These are phyloP conservation scores for Opeltia flavorubescens DNA, from an alignment of 495 filamentous ascomycete species.

Conservation along the genomic window DNA sequence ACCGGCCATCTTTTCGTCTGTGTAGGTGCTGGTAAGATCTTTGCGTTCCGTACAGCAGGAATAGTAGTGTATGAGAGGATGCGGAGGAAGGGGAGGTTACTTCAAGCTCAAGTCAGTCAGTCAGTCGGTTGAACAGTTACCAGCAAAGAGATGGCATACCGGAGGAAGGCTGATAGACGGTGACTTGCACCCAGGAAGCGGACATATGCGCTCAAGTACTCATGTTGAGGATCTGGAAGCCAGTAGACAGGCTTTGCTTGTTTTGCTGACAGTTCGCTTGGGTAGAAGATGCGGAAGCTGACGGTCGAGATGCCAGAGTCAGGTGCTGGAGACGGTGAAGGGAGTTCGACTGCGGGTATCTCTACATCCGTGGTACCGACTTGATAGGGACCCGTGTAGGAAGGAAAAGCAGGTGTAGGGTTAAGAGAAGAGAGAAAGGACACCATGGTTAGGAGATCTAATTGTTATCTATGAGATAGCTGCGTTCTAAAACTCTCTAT, in stretches of 20 bases:
- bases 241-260: constrained; percentile 38
- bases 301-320: constrained; percentile 44
- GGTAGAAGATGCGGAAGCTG: constrained; percentile 66
- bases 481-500: neutral
- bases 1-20: constrained; percentile 48
- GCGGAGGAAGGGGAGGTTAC: constrained; percentile 39
- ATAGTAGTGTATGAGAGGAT: constrained; percentile 54
- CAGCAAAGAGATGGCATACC: neutral
- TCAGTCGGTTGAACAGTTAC: neutral
- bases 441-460: constrained; percentile 3
- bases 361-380: constrained; percentile 67
- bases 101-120: constrained; percentile 11
- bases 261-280: constrained; percentile 32
- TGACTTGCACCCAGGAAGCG: constrained; percentile 47
- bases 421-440: constrained; percentile 10
- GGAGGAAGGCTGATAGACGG: constrained; percentile 3
- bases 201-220: constrained; percentile 51
- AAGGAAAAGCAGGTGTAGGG: constrained; percentile 43
- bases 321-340: constrained; percentile 33
- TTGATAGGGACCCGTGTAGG: constrained; percentile 55
- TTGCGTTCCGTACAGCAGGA: constrained; percentile 35
- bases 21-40: constrained; percentile 23
- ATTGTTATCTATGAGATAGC: neutral
- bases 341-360: constrained; percentile 47
- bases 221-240: constrained; percentile 59